Evolutionary conservation across 306 rosid genomes (phyloP), one percentile per base, ranked within the genome.

Genomic region (Begonia masoniana): DNA sequence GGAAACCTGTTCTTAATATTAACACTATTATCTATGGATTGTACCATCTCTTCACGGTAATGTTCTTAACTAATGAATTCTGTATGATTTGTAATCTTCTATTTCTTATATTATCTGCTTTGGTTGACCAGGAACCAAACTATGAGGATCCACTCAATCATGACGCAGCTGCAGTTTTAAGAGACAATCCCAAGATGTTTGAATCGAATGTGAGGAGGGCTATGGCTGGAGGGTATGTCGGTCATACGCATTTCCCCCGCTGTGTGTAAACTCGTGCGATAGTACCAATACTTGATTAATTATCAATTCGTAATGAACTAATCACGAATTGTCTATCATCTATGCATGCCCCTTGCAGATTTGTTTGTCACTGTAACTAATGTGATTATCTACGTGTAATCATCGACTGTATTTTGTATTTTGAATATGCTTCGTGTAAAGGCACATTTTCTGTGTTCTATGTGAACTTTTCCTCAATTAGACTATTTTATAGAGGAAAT

Each of bases 191-290:
- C 0, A 72, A 79, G 72, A 12, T 69, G 69, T 79, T 79, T 39
- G 76, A 72, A 62, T 63, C 79, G 12, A 75, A 79, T 19, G 85
- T 79, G 65, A 64, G 82, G 60, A 69, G 78, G 60, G 85, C 85
- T 11, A 75, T 79, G 72, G 60, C 79, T 41, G 85, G 85, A 50
- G 85, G 85, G 15, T 79, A 75, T 58, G 74, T 75, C 9, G 85
- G 82, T 42, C 76, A 79, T 19, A 69, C 74, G 42, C 67, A 45
- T 57, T 79, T 79, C 61, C 58, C 82, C 0, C 78, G 84, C 1
- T 78, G 84, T 65, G 36, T 72, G 53, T 76, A 73, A 62, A 26
- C 39, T 43, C 57, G 52, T 57, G 43, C 23, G 63, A 41, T 31
- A 31, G 39, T 0, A 7, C 39, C 39, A 31, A 31, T 31, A 9